Evolutionary conservation across 108 stramenopile species (phyloP), one percentile per base, ranked within the genome.

Genomic region (Mayamaea pseudoterrestris): DNA sequence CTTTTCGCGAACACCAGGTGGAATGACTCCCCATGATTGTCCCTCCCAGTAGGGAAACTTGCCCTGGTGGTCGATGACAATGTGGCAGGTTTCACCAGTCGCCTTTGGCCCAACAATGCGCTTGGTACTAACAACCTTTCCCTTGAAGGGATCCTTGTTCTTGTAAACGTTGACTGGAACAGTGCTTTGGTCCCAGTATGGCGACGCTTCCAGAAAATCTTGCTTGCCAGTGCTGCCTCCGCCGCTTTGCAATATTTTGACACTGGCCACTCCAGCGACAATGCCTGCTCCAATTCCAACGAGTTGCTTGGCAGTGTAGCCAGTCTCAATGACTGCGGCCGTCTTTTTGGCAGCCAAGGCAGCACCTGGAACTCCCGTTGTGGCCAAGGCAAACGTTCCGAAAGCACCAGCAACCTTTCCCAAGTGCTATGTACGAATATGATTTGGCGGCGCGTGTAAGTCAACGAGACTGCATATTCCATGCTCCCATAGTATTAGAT

Each of bases 1-100:
- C 85, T 95, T 94, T 53, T 91, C 82, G 47, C 77, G 76, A 56
- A 44, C 60, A 30, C 96, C 96, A 17, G 93, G 93, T 20, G 96
- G 93, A 22, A 97, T 84, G 22, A 97, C 94, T 52, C 96, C 96
- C 83, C 85, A 94, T 20, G 93, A 94, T 76, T 97, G 96, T 47
- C 96, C 96, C 74, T 97, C 96, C 83, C 90, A 93, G 84, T 90
- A 97, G 24, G 96, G 96, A 69, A 95, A 90, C 61, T 94, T 88
- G 43, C 94, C 96, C 39, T 86, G 73, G 80, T 97, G 96, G 43
- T 93, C 90, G 74, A 97, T 94, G 63, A 95, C 88, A 74, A 97
- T 93, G 90, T 97, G 92, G 85, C 96, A 97, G 23, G 91, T 93
- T 65, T 93, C 91, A 35, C 91, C 91, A 50, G 95, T 94, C 35